Base-by-base conservation (phyloP, 2,329 filamentous ascomycete species). In the Ophiostoma montium region DNA sequence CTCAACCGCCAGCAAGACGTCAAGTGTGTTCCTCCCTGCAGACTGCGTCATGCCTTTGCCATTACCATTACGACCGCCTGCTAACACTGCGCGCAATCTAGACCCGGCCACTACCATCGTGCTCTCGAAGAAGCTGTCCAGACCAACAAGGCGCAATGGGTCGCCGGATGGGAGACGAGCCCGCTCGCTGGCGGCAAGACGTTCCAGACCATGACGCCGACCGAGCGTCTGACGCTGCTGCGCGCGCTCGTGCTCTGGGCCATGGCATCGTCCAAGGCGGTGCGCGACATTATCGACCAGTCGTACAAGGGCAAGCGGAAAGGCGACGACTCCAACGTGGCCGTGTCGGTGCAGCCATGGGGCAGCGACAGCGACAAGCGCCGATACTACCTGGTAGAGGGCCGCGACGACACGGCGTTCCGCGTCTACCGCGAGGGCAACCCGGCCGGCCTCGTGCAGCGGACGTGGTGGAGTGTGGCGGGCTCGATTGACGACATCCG, bases 1-100 rank as follows among this genome's bases (percentile, higher is more conserved):
- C 73, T 98, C 60, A 98, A 98, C 66, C 82, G 92, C 65, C 96
- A 98, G 72, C 95, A 98, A 64, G 89, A 95, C 68, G 86, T 96
- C 63, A 95, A 98, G 92, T 96, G 78, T 67, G 87, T 54, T 48
- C 42, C 36, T 47, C 27, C 5, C 15, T n/a, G n/a, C n/a, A n/a
- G n/a, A n/a, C n/a, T n/a, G n/a, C n/a, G n/a, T n/a, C n/a, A n/a
- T n/a, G n/a, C n/a, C n/a, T n/a, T n/a, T 12, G n/a, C 9, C 7
- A 31, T 54, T 21, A 38, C 53, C 57, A 96, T n/a, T 13, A 33
- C 48, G 38, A 8, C 23, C 18, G 35, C 15, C 31, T 27, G 30
- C 44, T 23, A 35, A 27, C 18, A 7, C n/a, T 3, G n/a, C n/a
- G n/a, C 3, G 15, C 19, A 32, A 53, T 27, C 23, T 57, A 98